A percentile compares a stretch with the other conserved stretches of the same genome.
Evolutionary conservation across 2,329 filamentous ascomycete species (phyloP).

Genomic region (Fusarium stilboides): DNA sequence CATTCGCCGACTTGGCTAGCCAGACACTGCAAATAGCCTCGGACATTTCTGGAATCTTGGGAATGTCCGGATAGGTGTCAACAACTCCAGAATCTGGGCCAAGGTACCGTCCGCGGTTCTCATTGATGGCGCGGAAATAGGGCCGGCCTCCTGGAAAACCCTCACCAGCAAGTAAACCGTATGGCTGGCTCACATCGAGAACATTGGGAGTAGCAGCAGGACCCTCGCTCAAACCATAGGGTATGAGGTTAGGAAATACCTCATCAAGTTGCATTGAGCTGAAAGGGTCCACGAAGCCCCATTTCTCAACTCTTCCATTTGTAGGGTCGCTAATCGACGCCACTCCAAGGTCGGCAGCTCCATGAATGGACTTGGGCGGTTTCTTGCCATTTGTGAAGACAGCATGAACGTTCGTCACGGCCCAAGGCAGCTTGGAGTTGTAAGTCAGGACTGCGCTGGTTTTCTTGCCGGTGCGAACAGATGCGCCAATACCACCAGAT

Average conservation of each 20-base stretch:
- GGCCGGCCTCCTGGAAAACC: slow-evolving; percentile 86
- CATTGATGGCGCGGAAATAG: slow-evolving; percentile 82
- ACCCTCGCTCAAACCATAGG: slow-evolving; percentile 84
- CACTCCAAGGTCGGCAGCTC: slow-evolving; percentile 81
- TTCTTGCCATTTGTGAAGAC: slow-evolving; percentile 81
- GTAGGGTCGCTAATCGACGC: slow-evolving; percentile 87
- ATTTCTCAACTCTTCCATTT: slow-evolving; percentile 81
- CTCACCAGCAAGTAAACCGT: slow-evolving; percentile 88
- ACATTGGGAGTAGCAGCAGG: slow-evolving; percentile 85
- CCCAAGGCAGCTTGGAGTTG: slow-evolving; percentile 84
- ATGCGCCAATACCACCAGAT: slow-evolving; percentile 66
- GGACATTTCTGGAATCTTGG: slow-evolving; percentile 77
- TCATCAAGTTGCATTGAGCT: slow-evolving; percentile 84
- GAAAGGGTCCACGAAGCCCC: slow-evolving; percentile 84
- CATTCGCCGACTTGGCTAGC: slow-evolving; percentile 85
- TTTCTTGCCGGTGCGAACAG: slow-evolving; percentile 73
- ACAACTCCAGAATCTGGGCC: slow-evolving; percentile 72
- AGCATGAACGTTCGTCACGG: slow-evolving; percentile 85
- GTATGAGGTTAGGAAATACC: slow-evolving; percentile 78
- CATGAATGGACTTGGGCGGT: slow-evolving; percentile 85
- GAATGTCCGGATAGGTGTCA: slow-evolving; percentile 80
- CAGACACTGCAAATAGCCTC: slow-evolving; percentile 86
- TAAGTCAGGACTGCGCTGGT: slow-evolving; percentile 85
- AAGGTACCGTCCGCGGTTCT: slow-evolving; percentile 84
- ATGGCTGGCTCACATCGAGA: slow-evolving; percentile 91